Conservation (phyloP, 2,329 filamentous ascomycete species). For the Myriosclerotinia duriaeana region DNA sequence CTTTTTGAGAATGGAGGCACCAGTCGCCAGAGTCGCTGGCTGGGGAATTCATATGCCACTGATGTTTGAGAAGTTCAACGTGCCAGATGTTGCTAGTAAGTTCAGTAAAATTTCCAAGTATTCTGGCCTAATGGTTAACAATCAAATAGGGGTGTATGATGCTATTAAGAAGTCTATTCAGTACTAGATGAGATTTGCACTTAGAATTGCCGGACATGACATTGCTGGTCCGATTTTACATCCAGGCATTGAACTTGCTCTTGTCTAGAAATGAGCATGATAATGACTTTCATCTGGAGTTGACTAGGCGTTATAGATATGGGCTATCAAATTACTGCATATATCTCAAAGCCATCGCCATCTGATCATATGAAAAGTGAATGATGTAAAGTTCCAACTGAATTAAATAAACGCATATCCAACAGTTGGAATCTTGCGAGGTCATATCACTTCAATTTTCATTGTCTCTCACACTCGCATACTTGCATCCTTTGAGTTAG, state of each 20-base stretch:
- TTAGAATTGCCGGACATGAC: no score
- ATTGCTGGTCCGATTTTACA: no score
- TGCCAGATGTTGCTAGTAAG: conserved; percentile 70
- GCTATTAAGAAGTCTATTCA: conserved; percentile 39
- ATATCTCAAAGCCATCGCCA: neutral
- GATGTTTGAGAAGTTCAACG: conserved; percentile 62
- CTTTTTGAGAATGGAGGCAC: conserved; percentile 67
- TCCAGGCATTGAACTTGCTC: no score
- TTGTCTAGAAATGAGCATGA: neutral
- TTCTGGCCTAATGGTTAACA: conserved; percentile 24
- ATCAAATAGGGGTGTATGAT: conserved; percentile 40
- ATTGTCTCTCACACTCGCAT: no score
- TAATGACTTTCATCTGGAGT: neutral
- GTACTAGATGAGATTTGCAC: conserved; percentile 28
- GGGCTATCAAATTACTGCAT: neutral
- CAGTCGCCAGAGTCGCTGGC: conserved; percentile 67
- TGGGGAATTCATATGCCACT: conserved; percentile 69
- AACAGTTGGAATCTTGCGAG: no score
- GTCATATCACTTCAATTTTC: no score
- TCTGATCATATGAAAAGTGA: neutral
- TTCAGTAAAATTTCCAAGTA: conserved; percentile 29
- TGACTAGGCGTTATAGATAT: neutral
- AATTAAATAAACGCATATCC: no score
- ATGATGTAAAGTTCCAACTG: neutral
- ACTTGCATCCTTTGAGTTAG: no score